A percentile compares a stretch with the other conserved stretches of the same genome.
Conservation (phyloP, 2,329 filamentous ascomycete species). For the Aureobasidium uvarum region DNA sequence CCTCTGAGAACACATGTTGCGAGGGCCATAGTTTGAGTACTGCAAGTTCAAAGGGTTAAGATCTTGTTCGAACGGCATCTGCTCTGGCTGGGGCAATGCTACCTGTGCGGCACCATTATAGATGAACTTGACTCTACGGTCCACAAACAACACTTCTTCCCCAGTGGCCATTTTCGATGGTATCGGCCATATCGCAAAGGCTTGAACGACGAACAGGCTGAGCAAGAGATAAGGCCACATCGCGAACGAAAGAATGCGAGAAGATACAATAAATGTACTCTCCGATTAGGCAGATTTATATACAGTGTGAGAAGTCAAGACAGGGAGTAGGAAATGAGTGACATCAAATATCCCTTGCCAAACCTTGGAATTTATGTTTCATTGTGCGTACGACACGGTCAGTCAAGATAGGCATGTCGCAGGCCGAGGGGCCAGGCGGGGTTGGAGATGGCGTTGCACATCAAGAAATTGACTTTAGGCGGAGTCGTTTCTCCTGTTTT, state of each 20-base stretch:
- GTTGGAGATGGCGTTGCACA: constrained; percentile 14
- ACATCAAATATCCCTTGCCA: constrained; percentile 19
- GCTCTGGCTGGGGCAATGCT: constrained; percentile 28
- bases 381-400: constrained; percentile 6
- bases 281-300: not conserved
- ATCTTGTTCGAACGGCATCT: constrained; percentile 25
- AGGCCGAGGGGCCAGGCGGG: constrained; percentile 14
- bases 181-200: constrained; percentile 46
- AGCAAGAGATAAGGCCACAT: constrained; percentile 4
- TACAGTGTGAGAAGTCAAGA: not conserved
- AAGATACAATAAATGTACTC: not conserved
- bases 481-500: constrained; percentile 8
- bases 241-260: not conserved
- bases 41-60: constrained; percentile 25
- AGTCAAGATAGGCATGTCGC: constrained; percentile 6
- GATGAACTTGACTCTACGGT: constrained; percentile 41
- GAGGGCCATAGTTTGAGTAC: constrained; percentile 7
- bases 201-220: constrained; percentile 30
- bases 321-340: constrained; percentile 15
- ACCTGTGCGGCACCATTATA: constrained; percentile 37
- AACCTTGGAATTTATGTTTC: constrained; percentile 24
- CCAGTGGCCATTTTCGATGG: constrained; percentile 42
- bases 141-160: constrained; percentile 43
- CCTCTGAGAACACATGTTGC: constrained; percentile 33
- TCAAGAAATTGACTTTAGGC: constrained; percentile 16